Evolutionary conservation across 768 basidiomycete species (phyloP).

Genomic region (Mycena latifolia): DNA sequence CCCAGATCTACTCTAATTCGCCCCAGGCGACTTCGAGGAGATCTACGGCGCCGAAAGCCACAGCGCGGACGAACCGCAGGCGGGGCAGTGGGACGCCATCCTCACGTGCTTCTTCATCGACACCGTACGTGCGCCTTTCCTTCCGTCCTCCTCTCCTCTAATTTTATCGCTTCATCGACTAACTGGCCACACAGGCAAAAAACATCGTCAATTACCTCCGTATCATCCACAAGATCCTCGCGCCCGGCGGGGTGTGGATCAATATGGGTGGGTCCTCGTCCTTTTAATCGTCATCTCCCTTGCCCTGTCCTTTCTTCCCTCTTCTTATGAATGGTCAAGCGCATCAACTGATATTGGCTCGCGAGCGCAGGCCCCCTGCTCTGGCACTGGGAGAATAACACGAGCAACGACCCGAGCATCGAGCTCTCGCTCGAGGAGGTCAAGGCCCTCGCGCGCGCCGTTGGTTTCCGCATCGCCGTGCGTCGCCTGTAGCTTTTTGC

Average conservation of each 20-base stretch:
- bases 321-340: no score
- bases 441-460: constrained; percentile 73
- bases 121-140: constrained; percentile 65
- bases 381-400: constrained; percentile 98
- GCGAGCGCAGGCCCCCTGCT: constrained; percentile 77
- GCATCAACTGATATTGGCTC: neutral
- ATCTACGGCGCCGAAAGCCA: constrained; percentile 77
- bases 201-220: constrained; percentile 93
- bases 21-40: constrained; percentile 91
- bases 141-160: neutral
- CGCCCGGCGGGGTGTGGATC: constrained; percentile 92
- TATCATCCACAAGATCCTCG: constrained; percentile 86
- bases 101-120: constrained; percentile 98
- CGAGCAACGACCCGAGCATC: constrained; percentile 81
- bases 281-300: no score
- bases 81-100: constrained; percentile 88
- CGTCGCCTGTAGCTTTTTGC: constrained; percentile 39
- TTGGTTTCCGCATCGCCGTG: constrained; percentile 89
- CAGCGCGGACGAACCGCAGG: constrained; percentile 71
- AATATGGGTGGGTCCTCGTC: constrained; percentile 74
- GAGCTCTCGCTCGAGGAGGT: constrained; percentile 94
- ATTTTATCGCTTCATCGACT: neutral
- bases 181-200: constrained; percentile 81
- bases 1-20: no score
- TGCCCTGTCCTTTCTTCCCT: no score